Evolutionary conservation across 768 basidiomycete genomes (phyloP), one percentile per base, ranked within the genome.

Genomic region (Fistulinella prunicolor): DNA sequence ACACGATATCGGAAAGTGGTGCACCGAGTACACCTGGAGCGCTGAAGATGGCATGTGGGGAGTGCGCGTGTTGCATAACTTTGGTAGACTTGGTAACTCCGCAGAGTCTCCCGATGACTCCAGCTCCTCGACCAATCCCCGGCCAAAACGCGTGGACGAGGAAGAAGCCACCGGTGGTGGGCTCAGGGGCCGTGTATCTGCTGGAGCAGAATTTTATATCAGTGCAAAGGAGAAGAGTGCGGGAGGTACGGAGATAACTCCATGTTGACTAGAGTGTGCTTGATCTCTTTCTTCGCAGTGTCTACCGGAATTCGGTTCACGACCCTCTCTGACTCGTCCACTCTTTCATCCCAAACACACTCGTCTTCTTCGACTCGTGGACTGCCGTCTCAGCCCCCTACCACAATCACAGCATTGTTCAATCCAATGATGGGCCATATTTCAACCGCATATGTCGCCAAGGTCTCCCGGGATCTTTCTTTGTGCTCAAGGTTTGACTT

Each of bases 361-460:
- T 65, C 75, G 1, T 69, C 74, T 3, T 62, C 60, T 1, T 61
- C 70, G 14, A 50, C 63, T 35, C 63, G 64, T 10, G 57, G 56
- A 1, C 56, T 61, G 4, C 60, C 63, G 17, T 72, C 82, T 17
- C 91, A 93, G 63, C 92, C 95, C 0, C 93, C 95, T 1, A 96
- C 94, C 1, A 94, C 94, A 14, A 86, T 96, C 42, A 95, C 94
- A 4, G 89, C 94, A 5, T 77, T 95, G 22, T 92, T 94, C 67
- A 97, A 96, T 64, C 95, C 95, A 0, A 92, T 98, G 80, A 81
- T 97, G 49, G 95, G 95, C 1, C 94, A 97, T 62, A 75, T 97
- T 39, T 91, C 91, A 2, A 78, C 87, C 7, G 92, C 94, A 30
- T 97, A 97, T 64, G 86, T 92, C 0, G 91, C 94, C 3, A 87